phyloP scores from a whole-genome alignment of 2,329 filamentous ascomycete species.

The Trichoderma sp. region DNA sequence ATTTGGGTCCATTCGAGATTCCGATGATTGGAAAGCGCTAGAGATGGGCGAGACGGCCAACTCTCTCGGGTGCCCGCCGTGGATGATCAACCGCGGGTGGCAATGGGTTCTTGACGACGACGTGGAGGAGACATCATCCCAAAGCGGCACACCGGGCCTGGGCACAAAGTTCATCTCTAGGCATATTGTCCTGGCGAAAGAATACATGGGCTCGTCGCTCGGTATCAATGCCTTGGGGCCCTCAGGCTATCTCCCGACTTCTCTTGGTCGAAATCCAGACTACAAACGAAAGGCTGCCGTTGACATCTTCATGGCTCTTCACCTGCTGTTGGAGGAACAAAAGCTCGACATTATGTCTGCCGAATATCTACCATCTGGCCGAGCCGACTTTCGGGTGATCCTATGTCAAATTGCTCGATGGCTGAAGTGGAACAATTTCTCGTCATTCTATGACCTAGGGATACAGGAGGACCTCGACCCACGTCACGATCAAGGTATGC shows the following conservation, averaged over 20 bases:
- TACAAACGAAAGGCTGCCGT: conserved; percentile 63
- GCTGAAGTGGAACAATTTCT: conserved; percentile 69
- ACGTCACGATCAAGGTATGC: conserved; percentile 45
- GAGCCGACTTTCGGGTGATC: conserved; percentile 65
- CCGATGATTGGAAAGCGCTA: conserved; percentile 53
- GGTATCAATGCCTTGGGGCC: conserved; percentile 57
- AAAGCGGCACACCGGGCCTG: conserved; percentile 35
- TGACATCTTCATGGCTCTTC: conserved; percentile 73
- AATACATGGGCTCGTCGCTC: conserved; percentile 64
- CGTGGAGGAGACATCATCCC: conserved; percentile 36
- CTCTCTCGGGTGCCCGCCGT: conserved; percentile 54
- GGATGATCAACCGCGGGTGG: conserved; percentile 68
- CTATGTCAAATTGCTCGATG: conserved; percentile 80
- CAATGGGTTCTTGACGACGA: conserved; percentile 68
- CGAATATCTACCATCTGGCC: conserved; percentile 48
- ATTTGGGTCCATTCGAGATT: conserved; percentile 42
- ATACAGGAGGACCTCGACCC: conserved; percentile 52
- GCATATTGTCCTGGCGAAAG: conserved; percentile 62
- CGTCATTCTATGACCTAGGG: conserved; percentile 54
- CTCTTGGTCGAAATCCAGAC: conserved; percentile 53
- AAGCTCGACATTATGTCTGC: conserved; percentile 69
- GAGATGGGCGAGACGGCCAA: conserved; percentile 51
- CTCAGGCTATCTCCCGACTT: conserved; percentile 68
- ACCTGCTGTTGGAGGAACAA: conserved; percentile 85
- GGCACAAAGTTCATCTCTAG: conserved; percentile 49